phyloP scores from a whole-genome alignment of 2,329 filamentous ascomycete species.

The Penicillium glabrum region DNA sequence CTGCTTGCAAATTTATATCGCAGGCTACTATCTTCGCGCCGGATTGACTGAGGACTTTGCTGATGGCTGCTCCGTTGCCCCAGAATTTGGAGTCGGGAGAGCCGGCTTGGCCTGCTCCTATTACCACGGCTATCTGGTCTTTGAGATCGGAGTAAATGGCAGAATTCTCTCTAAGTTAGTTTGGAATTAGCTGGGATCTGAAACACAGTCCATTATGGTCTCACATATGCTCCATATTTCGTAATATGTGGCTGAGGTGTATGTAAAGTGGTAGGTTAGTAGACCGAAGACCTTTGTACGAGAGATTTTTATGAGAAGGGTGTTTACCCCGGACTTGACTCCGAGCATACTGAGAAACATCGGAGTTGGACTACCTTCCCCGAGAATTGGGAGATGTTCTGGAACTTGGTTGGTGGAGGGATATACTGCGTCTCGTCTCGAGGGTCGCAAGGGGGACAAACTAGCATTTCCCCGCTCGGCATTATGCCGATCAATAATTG shows the following conservation, averaged over 20 bases:
- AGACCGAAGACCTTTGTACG: background rate
- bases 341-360: background rate
- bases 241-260: background rate
- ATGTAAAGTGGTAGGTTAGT: background rate
- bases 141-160: conserved; percentile 18
- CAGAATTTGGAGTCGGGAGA: conserved; percentile 40
- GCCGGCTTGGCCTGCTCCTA: conserved; percentile 36
- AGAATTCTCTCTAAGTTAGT: background rate
- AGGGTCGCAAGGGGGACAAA: no score
- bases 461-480: conserved; percentile 4
- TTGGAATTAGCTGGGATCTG: background rate
- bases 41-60: conserved; percentile 47
- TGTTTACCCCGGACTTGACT: background rate
- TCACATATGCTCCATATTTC: background rate
- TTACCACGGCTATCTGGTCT: conserved; percentile 16
- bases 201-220: background rate
- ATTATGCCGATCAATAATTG: background rate
- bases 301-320: background rate
- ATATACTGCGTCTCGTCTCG: no score
- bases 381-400: background rate
- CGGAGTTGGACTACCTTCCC: background rate
- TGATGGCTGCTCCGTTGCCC: conserved; percentile 54
- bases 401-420: background rate
- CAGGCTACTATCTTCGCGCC: conserved; percentile 52
- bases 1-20: conserved; percentile 45